Base-by-base conservation (phyloP, 192 early-diverging fungal species). In the Umbelopsis isabellina region DNA sequence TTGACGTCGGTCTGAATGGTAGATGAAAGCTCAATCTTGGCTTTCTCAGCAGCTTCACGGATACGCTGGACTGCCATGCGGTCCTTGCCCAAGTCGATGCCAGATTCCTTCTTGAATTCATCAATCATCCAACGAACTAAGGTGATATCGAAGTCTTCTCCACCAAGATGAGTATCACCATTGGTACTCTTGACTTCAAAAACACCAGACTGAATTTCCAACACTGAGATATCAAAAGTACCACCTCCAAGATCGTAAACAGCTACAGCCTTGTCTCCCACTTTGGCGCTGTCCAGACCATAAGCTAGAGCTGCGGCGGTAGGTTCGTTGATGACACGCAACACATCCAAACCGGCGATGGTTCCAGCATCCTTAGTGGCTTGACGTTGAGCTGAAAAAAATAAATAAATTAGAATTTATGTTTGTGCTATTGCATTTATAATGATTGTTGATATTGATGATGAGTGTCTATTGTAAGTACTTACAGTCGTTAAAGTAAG, bases 151-250 rank as follows among this genome's bases (percentile, higher is more conserved):
- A 85, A 87, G 68, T 86, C 84, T 73, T 86, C 86, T 45, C 86
- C 88, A 52, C 87, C 87, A 27, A 88, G 77, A 55, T 84, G 77
- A 20, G 91, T 94, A 84, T 95, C 91, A 74, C 94, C 93, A 78
- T 92, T 92, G 82, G 93, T 95, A 61, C 90, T 91, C 83, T 93
- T 94, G 80, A 95, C 93, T 81, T 96, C 94, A 74, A 96, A 95
- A 12, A 95, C 92, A 72, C 92, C 93, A 70, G 88, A 89, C 73
- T 95, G 91, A 71, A 96, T 93, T 75, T 94, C 91, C 23, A 96
- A 80, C 49, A 96, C 90, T 27, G 93, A 94, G 78, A 95, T 88
- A 90, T 95, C 93, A 77, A 95, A 96, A 20, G 94, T 95, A 81
- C 93, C 93, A 79, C 94, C 94, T 27, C 94, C 93, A 65, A 96